Evolutionary conservation across 768 basidiomycete species (phyloP).

Genomic region (Boletus sensibilis): DNA sequence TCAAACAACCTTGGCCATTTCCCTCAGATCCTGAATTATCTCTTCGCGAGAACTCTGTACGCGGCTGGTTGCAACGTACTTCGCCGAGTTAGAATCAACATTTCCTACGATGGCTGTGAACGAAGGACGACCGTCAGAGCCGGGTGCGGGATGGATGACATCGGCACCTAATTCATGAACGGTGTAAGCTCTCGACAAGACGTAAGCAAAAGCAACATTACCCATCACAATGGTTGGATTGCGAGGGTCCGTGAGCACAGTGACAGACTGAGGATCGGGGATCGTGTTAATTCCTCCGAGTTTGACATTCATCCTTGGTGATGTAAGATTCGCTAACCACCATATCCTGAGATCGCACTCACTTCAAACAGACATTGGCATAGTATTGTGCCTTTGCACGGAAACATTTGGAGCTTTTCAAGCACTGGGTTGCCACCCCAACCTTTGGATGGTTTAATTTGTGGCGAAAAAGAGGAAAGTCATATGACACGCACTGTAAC

Average conservation of each 20-base stretch:
- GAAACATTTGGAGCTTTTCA: conserved; percentile 65
- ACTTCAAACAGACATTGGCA: conserved; percentile 82
- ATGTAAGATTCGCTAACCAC: not conserved
- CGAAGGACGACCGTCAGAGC: conserved; percentile 74
- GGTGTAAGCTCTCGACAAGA: not conserved
- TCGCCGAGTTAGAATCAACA: conserved; percentile 72
- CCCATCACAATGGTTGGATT: conserved; percentile 83
- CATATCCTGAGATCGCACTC: conserved; percentile 23
- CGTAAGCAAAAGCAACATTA: conserved; percentile 21
- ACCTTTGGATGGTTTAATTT: conserved; percentile 37
- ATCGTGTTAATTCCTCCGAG: conserved; percentile 81
- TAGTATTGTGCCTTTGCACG: conserved; percentile 74
- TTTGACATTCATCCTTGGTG: conserved; percentile 73
- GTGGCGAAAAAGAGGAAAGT: not conserved
- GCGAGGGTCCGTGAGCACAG: conserved; percentile 62
- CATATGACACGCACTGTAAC: conserved; percentile 41
- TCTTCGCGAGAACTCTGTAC: conserved; percentile 71
- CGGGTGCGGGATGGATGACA: conserved; percentile 81
- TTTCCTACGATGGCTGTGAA: conserved; percentile 80
- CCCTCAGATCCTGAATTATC: conserved; percentile 69
- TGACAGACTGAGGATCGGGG: conserved; percentile 66
- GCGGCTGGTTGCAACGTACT: conserved; percentile 61
- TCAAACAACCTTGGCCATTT: conserved; percentile 56
- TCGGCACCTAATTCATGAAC: conserved; percentile 56
- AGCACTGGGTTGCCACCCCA: conserved; percentile 78